These are phyloP conservation scores for Penicillium alfredii DNA, from an alignment of 495 filamentous ascomycete genomes.

Conservation along the genomic window DNA sequence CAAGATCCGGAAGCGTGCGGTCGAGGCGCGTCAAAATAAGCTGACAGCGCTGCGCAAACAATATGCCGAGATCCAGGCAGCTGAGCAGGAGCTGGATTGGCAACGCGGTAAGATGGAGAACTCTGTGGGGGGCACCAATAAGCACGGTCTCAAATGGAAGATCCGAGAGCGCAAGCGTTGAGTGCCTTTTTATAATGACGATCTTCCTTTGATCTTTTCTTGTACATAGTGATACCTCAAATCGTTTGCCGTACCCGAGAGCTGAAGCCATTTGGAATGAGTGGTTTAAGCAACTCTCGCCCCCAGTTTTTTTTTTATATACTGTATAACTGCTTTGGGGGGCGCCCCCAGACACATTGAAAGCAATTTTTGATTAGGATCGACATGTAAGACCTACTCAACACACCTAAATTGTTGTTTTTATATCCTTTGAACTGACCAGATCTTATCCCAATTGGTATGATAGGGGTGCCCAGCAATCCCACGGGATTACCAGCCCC, in stretches of 20 bases:
- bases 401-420: too few relatives aligned
- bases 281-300: too few relatives aligned
- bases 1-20: conserved; percentile 45
- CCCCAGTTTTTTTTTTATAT: conserved; percentile 5
- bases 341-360: too few relatives aligned
- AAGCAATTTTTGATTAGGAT: too few relatives aligned
- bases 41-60: conserved; percentile 62
- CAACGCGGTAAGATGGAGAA: conserved; percentile 79
- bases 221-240: conserved; percentile 7
- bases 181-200: conserved; percentile 21
- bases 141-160: conserved; percentile 77
- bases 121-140: conserved; percentile 71
- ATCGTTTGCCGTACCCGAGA: too few relatives aligned
- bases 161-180: conserved; percentile 74
- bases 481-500: too few relatives aligned
- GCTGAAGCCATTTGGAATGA: too few relatives aligned
- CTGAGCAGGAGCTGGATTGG: conserved; percentile 71
- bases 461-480: too few relatives aligned
- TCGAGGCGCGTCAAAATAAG: conserved; percentile 45
- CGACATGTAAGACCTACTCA: too few relatives aligned
- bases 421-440: too few relatives aligned
- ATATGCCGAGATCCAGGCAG: conserved; percentile 60
- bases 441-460: too few relatives aligned
- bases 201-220: conserved; percentile 13
- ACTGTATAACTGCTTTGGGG: too few relatives aligned